Evolutionary conservation across 768 basidiomycete genomes (phyloP).

Genomic region (Panaeolus cyanescens): DNA sequence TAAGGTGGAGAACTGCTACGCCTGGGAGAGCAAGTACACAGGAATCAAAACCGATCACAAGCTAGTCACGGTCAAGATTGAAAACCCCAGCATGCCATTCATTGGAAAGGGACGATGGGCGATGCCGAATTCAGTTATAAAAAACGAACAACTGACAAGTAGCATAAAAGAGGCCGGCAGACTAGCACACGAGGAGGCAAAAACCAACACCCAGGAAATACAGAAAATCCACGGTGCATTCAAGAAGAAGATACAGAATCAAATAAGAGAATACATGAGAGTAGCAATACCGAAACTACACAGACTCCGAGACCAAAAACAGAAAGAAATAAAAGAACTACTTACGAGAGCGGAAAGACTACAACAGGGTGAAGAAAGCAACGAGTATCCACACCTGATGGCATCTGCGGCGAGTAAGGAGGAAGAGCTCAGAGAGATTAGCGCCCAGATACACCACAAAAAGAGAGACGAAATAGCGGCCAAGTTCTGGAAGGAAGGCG

Average conservation of each 20-base stretch:
- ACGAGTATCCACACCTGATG: neutral
- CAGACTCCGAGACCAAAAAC: neutral
- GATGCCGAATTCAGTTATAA: slow-evolving; percentile 17
- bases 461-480: neutral
- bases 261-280: neutral
- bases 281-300: neutral
- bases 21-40: slow-evolving; percentile 22
- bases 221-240: slow-evolving; percentile 4
- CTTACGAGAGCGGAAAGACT: neutral
- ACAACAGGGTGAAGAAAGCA: neutral
- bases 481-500: slow-evolving; percentile 4
- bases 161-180: slow-evolving; percentile 1
- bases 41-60: slow-evolving; percentile 27
- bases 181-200: neutral
- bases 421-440: neutral
- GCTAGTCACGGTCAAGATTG: slow-evolving; percentile 19
- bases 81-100: slow-evolving; percentile 18
- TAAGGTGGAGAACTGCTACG: neutral
- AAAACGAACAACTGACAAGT: slow-evolving; percentile 15
- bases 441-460: slow-evolving; percentile 1
- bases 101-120: slow-evolving; percentile 30
- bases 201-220: slow-evolving; percentile 6
- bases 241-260: neutral
- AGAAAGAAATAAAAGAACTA: neutral
- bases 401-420: too few relatives aligned